These are phyloP conservation scores for Backusella parvicylindrica DNA, from an alignment of 192 early-diverging fungal genomes.

Conservation along the genomic window DNA sequence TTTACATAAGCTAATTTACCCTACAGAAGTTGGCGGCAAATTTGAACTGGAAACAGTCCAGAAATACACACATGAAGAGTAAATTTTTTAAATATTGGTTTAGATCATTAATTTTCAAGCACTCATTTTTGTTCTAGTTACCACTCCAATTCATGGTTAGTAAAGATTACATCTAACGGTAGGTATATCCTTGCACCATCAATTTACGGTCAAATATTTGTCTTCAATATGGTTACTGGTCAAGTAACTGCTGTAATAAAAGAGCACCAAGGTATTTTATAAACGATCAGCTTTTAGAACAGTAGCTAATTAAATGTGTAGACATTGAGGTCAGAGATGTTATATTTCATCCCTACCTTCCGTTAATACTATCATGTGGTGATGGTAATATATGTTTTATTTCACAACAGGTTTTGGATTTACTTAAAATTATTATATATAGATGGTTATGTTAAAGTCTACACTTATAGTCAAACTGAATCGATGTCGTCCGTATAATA, in stretches of 20 bases:
- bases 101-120: background rate
- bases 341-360: slow-evolving; percentile 83
- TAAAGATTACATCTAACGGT: slow-evolving; percentile 84
- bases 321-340: slow-evolving; percentile 91
- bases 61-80: slow-evolving; percentile 80
- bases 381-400: slow-evolving; percentile 57
- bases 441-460: slow-evolving; percentile 71
- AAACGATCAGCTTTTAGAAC: background rate
- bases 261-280: slow-evolving; percentile 71
- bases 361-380: slow-evolving; percentile 77
- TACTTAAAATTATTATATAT: background rate
- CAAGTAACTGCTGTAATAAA: slow-evolving; percentile 73
- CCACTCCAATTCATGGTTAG: slow-evolving; percentile 91
- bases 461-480: slow-evolving; percentile 37
- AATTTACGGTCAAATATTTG: slow-evolving; percentile 82
- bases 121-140: slow-evolving; percentile 45
- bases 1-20: slow-evolving; percentile 85
- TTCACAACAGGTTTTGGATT: background rate
- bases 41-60: slow-evolving; percentile 79
- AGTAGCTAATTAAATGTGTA: slow-evolving; percentile 8
- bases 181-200: slow-evolving; percentile 87
- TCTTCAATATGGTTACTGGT: slow-evolving; percentile 77
- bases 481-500: background rate
- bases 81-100: slow-evolving; percentile 25
- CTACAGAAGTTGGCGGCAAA: slow-evolving; percentile 57